phyloP scores from a whole-genome alignment of 2,329 filamentous ascomycete species.

The Bisporella sp. region DNA sequence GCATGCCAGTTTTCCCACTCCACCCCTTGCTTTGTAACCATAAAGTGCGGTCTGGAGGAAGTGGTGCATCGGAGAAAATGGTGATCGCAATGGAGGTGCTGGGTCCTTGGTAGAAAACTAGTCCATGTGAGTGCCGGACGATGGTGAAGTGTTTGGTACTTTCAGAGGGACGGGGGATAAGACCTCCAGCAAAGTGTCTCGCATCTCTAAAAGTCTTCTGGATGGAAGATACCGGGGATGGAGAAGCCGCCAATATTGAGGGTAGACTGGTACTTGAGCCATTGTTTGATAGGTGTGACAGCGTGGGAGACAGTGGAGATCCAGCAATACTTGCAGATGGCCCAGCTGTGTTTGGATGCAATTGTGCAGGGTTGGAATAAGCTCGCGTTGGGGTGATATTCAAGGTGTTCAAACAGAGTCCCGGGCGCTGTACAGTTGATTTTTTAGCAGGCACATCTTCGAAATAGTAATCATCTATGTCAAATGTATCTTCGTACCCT shows the following conservation, averaged over 20 bases:
- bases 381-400: no score
- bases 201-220: slow-evolving; percentile 39
- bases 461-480: no score
- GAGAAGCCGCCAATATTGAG: neutral
- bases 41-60: slow-evolving; percentile 51
- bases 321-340: no score
- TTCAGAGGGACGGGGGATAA: slow-evolving; percentile 27
- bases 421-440: no score
- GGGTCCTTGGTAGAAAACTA: slow-evolving; percentile 53
- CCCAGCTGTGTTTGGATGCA: no score
- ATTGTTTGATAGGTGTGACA: no score
- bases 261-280: neutral
- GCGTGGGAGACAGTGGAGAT: no score
- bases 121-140: neutral
- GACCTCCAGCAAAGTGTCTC: slow-evolving; percentile 56
- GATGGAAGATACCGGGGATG: slow-evolving; percentile 6
- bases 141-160: slow-evolving; percentile 1
- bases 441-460: no score
- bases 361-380: no score
- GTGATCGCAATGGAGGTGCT: slow-evolving; percentile 58
- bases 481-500: no score
- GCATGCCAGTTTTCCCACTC: slow-evolving; percentile 63
- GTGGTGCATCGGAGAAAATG: slow-evolving; percentile 50
- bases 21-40: slow-evolving; percentile 65
- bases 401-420: no score